phyloP scores from a whole-genome alignment of 225 moss, liverwort and hornwort species.

The Climacium dendroides region DNA sequence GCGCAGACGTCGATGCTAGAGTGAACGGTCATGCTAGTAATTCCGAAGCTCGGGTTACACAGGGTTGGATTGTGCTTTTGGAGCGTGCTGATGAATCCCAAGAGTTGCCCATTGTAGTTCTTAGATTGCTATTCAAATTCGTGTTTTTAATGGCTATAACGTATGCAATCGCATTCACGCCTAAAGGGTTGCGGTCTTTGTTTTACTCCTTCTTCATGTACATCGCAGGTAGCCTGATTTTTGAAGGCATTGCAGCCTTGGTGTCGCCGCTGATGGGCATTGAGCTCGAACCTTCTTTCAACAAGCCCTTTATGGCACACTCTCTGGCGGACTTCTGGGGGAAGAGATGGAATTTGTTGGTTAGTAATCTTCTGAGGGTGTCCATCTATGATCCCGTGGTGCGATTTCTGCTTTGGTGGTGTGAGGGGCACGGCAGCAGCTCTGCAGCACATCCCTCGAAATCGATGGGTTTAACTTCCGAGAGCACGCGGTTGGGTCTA shows the following conservation, averaged over 20 bases:
- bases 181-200: neutral
- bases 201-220: slow-evolving; percentile 26
- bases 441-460: neutral
- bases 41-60: neutral
- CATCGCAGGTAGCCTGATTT: slow-evolving; percentile 24
- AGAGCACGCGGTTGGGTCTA: neutral
- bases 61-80: neutral
- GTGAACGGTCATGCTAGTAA: neutral
- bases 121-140: slow-evolving; percentile 19
- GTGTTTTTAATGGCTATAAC: neutral
- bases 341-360: slow-evolving; percentile 71
- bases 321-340: slow-evolving; percentile 86
- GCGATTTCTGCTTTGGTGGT: neutral
- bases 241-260: slow-evolving; percentile 47
- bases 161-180: neutral
- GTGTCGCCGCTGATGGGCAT: slow-evolving; percentile 52
- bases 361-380: slow-evolving; percentile 67
- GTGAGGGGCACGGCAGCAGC: neutral
- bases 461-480: neutral
- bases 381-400: slow-evolving; percentile 46
- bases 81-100: neutral
- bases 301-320: slow-evolving; percentile 61
- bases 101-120: slow-evolving; percentile 1
- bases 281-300: slow-evolving; percentile 39
- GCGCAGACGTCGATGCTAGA: neutral